A percentile compares a stretch with the other conserved stretches of the same genome.
These are phyloP conservation scores for Aspergillus funiculosus DNA, from an alignment of 495 filamentous ascomycete species.

Conservation along the genomic window DNA sequence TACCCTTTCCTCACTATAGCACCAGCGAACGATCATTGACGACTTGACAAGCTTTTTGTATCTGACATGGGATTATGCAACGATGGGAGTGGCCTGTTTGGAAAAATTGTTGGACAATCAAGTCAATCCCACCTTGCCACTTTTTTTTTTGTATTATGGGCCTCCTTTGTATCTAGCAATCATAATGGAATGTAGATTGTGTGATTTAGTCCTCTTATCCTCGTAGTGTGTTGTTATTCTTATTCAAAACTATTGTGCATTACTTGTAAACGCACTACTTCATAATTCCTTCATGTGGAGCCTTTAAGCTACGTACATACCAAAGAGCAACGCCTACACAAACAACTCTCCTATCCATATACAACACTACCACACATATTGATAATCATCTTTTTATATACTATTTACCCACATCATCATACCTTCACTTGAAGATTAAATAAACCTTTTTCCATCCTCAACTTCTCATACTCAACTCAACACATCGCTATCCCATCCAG, in stretches of 20 bases:
- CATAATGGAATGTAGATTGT: conserved; percentile 20
- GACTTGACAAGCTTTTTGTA: conserved; percentile 21
- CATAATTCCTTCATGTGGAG: too few species aligned
- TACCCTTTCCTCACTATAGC: too few species aligned
- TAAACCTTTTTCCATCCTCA: too few species aligned
- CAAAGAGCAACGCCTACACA: too few species aligned
- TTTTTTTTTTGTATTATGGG: conserved; percentile 19
- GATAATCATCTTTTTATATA: too few species aligned
- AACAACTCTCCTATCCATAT: too few species aligned
- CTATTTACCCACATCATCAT: too few species aligned
- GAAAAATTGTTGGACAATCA: conserved; percentile 14
- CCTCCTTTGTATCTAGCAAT: conserved; percentile 22
- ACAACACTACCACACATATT: too few species aligned
- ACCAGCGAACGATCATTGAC: conserved; percentile 24
- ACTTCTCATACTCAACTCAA: too few species aligned
- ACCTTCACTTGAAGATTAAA: too few species aligned
- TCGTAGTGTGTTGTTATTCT: not conserved
- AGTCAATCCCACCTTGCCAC: not conserved
- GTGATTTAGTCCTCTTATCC: not conserved
- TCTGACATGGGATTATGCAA: conserved; percentile 19
- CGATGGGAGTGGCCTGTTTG: conserved; percentile 19
- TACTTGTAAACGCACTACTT: not conserved
- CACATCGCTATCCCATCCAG: too few species aligned
- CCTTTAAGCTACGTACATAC: too few species aligned
- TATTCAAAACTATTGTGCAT: not conserved